Base-by-base conservation (phyloP, 257 asterid genomes). In the Jacaranda mimosifolia region DNA sequence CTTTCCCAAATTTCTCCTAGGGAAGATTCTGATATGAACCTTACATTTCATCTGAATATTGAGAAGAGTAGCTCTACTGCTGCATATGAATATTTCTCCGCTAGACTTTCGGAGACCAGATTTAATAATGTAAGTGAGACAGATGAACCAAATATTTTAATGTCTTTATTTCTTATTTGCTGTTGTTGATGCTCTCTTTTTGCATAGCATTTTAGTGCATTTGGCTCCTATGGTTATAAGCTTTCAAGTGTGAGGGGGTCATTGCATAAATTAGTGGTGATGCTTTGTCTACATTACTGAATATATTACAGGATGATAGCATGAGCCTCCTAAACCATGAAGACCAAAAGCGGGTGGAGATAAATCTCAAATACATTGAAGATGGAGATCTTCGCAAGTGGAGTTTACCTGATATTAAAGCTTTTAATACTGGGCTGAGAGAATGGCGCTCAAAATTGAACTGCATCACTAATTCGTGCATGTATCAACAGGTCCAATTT, bases 71-170 rank as follows among this genome's bases (percentile, higher is more conserved):
- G 97, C 86, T 87, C 94, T 65, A 74, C 81, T 79, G 86, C 97
- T 86, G 94, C 84, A 65, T 93, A 91, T 73, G 92, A 90, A 74
- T 91, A 95, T 86, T 95, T 95, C 87, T 89, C 93, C 19, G 84
- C 92, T 60, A 85, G 86, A 75, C 85, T 90, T 65, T 80, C 76
- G 26, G 85, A 87, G 74, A 64, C 40, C 64, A 76, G 67, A 52
- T 77, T 75, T 39, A 76, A 81, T 76, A 75, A 51, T 70, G 96
- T 88, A 78, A 87, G 90, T 87, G 65, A 59, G 63, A 58, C 60
- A 35, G 66, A 5, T 63, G 38, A 58, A 66, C 77, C 53, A 46
- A 49, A 51, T 63, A 32, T n/a, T 58, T 53, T 42, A 36, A 7
- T 39, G 36, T 4, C 69, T 12, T 69, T 68, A 46, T 26, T 57